Evolutionary conservation across 163 green algal genomes (phyloP), one percentile per base, ranked within the genome.

Genomic region (Chloroidium sp.): DNA sequence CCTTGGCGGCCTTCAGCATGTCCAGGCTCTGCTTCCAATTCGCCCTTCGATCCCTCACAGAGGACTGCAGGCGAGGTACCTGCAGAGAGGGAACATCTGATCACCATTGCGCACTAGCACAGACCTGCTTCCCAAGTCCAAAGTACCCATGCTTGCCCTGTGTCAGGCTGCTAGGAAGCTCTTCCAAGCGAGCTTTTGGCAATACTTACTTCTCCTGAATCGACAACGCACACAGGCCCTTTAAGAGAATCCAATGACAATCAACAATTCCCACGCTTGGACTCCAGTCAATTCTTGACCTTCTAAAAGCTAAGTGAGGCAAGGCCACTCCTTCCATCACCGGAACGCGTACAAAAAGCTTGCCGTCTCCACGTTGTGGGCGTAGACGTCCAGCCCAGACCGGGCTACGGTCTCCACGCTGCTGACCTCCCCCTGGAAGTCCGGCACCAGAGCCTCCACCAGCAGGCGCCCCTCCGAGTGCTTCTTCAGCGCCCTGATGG

Each of bases 281-380:
- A 36, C 36, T 36, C 36, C 36, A 36, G 36, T 36, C 36, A 36
- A 36, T 36, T 36, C 36, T 36, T 36, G 36, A 36, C 36, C 36
- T 36, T 36, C 36, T 36, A 36, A 36, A 36, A 36, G 36, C 36
- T 36, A 36, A 36, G 36, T 36, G 36, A 36, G 36, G 36, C 36
- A 36, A 36, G 36, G 36, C 36, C 36, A 36, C 36, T 36, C 36
- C 36, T 36, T 36, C 36, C 36, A 36, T 36, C 36, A 36, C 36
- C 36, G 36, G 36, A 36, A 36, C 36, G 36, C 36, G 36, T 36
- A 36, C 36, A 36, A 36, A 36, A 36, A 36, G 36, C 36, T 36
- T 36, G 36, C 96, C n/a, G 96, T 99, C 87, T 99, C 96, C 68
- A 99, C 90, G 87, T 99, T 99, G 91, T 99, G 96, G 0, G 96